phyloP scores from a whole-genome alignment of 169 alveolate species.

The Plasmodium inui region DNA sequence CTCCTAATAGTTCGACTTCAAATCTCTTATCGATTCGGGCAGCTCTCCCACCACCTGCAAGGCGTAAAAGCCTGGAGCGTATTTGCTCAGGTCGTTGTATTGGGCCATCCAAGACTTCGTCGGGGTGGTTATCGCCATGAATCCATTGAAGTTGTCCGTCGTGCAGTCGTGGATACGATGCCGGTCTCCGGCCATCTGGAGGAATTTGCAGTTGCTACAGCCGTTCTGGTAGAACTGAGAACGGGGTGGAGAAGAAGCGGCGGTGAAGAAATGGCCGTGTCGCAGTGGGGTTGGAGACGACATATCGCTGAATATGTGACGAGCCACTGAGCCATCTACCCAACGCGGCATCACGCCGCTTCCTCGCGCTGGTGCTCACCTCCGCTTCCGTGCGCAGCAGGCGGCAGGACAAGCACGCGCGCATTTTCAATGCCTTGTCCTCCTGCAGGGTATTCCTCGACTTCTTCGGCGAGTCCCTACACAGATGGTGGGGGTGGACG shows the following conservation, averaged over 20 bases:
- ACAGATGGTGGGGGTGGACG: background rate
- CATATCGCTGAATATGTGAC: background rate
- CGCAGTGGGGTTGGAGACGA: no score
- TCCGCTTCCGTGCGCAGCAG: slow-evolving; percentile 87
- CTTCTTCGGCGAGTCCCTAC: slow-evolving; percentile 34
- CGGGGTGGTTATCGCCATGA: slow-evolving; percentile 89
- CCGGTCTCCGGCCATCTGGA: slow-evolving; percentile 91
- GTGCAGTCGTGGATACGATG: slow-evolving; percentile 89
- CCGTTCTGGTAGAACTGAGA: slow-evolving; percentile 90
- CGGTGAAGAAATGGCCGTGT: background rate
- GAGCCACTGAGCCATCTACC: background rate
- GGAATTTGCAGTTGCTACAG: slow-evolving; percentile 90
- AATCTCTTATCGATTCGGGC: slow-evolving; percentile 83
- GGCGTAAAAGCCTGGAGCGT: slow-evolving; percentile 92
- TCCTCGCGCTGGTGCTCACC: slow-evolving; percentile 57
- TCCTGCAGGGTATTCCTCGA: slow-evolving; percentile 10
- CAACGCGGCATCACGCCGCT: background rate
- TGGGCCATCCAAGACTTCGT: slow-evolving; percentile 92
- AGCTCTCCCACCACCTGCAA: slow-evolving; percentile 90
- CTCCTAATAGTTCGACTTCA: slow-evolving; percentile 33
- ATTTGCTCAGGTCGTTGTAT: slow-evolving; percentile 85
- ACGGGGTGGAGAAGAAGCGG: background rate
- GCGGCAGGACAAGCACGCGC: slow-evolving; percentile 90
- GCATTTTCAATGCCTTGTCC: slow-evolving; percentile 78
- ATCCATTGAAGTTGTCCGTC: slow-evolving; percentile 87